Conservation (phyloP, 257 asterid species). For the Scutellaria minor region DNA sequence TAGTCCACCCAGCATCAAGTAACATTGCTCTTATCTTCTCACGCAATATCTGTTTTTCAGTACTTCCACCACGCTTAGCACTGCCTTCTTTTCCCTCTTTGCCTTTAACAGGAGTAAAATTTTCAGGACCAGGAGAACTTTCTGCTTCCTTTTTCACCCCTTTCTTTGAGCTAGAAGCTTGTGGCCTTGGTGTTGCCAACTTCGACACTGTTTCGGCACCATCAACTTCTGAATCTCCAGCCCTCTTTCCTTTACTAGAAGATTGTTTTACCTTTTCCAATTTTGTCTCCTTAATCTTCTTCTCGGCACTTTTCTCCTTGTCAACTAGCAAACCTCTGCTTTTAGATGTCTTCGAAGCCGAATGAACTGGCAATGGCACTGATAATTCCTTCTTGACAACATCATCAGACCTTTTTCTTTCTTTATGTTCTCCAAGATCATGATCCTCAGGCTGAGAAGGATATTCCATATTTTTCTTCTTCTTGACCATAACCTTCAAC, state of each 20-base stretch:
- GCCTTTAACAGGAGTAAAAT: conserved; percentile 40
- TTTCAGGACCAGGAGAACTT: conserved; percentile 43
- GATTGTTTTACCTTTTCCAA: conserved; percentile 45
- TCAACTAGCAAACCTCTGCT: conserved; percentile 41
- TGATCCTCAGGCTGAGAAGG: conserved; percentile 41
- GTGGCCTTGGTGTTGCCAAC: conserved; percentile 52
- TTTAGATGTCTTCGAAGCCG: conserved; percentile 46
- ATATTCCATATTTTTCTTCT: conserved; percentile 62
- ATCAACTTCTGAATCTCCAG: conserved; percentile 49
- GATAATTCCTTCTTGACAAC: conserved; percentile 45
- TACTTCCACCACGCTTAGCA: conserved; percentile 73
- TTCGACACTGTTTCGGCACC: conserved; percentile 55
- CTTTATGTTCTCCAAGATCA: conserved; percentile 46
- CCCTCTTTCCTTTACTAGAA: conserved; percentile 43
- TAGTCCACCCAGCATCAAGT: conserved; percentile 82
- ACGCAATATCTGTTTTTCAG: conserved; percentile 90
- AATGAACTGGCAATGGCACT: conserved; percentile 35
- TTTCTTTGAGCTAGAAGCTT: conserved; percentile 57
- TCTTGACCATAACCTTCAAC: conserved; percentile 90
- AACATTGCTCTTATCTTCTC: conserved; percentile 87
- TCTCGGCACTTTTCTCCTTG: conserved; percentile 46
- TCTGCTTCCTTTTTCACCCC: conserved; percentile 54
- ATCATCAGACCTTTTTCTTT: conserved; percentile 50
- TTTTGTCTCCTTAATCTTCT: conserved; percentile 43
- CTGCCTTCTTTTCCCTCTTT: conserved; percentile 54